These are phyloP conservation scores for Microbotryomycetes sp. DNA, from an alignment of 1,284 basidiomycete species.

Conservation along the genomic window DNA sequence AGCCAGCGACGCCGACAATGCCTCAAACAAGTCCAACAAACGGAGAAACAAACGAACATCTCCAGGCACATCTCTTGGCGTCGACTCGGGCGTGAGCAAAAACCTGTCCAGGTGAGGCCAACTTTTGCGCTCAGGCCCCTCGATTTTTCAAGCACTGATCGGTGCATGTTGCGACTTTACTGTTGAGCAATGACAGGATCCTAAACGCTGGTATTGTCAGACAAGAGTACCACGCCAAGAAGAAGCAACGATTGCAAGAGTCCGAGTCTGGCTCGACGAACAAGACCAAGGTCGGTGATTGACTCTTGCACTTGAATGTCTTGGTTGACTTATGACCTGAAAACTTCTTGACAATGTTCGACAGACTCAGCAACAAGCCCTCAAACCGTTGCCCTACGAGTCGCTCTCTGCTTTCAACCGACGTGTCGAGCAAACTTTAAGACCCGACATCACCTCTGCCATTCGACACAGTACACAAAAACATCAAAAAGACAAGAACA, in stretches of 20 bases:
- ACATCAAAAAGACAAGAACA: background rate
- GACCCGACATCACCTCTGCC: constrained; percentile 17
- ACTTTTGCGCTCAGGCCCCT: constrained; percentile 4
- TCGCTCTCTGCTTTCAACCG: constrained; percentile 30
- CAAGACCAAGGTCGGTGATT: background rate
- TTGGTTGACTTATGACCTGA: too few species aligned
- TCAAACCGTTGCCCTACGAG: constrained; percentile 27
- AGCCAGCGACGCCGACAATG: background rate
- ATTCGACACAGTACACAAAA: constrained; percentile 16
- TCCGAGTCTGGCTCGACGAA: background rate
- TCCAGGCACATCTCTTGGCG: too few species aligned
- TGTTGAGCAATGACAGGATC: constrained; percentile 6
- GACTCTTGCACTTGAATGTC: too few species aligned
- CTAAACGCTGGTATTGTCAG: constrained; percentile 27
- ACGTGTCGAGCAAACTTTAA: constrained; percentile 30
- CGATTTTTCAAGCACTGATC: background rate
- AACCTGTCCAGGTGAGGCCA: constrained; percentile 25
- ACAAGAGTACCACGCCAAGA: constrained; percentile 28
- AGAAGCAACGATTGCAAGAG: constrained; percentile 28
- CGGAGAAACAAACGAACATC: background rate
- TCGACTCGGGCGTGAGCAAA: background rate
- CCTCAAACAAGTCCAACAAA: too few species aligned
- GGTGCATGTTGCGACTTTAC: too few species aligned
- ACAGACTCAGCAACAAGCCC: too few species aligned
- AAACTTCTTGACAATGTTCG: too few species aligned